Base-by-base conservation (phyloP, 2,329 filamentous ascomycete species). In the Clonostachys solani region DNA sequence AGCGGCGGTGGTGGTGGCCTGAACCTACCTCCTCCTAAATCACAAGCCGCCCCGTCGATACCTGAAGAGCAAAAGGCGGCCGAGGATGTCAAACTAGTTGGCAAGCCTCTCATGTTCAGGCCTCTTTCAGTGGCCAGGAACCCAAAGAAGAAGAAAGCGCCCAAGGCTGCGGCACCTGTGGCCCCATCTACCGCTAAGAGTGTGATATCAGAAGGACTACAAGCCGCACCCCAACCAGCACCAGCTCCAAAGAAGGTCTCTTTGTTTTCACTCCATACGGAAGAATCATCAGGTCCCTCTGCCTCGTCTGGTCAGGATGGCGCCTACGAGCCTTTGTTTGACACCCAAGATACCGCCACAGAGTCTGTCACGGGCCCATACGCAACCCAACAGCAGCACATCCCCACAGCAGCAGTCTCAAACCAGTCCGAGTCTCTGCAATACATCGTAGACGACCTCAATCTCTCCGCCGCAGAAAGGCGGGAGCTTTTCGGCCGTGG, bases 21-120 rank as follows among this genome's bases (percentile, higher is more conserved):
- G 54, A 60, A 49, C 18, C 57, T 74, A n/a, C 66, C 71, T 6
- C 56, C 71, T n/a, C 69, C 74, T 10, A 72, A 68, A 50, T 55
- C 56, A 17, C 57, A 65, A 13, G 60, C 63, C 16, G 67, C 67
- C 42, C 75, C 77, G n/a, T 68, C 72, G 33, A 76, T 80, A 56
- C 74, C 77, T 2, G 71, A 71, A 12, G 77, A 77, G 40, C 75
- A 81, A 57, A 81, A 82, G 57, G 66, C 77, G 23, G 77, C 77
- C n/a, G 73, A 79, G 3, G 81, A 86, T 49, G 77, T 86, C 15
- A 86, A 88, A 66, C 67, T 87, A 13, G 79, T 85, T 3, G 88
- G 87, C 17, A 94, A 92, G 56, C 82, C 90, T 12, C 81, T 92
- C 65, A 88, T 90, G 81, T 96, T 97, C 66, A 87, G 85, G 61